Base-by-base conservation (phyloP, 2,329 filamentous ascomycete species). In the Sclerotinia nivalis region DNA sequence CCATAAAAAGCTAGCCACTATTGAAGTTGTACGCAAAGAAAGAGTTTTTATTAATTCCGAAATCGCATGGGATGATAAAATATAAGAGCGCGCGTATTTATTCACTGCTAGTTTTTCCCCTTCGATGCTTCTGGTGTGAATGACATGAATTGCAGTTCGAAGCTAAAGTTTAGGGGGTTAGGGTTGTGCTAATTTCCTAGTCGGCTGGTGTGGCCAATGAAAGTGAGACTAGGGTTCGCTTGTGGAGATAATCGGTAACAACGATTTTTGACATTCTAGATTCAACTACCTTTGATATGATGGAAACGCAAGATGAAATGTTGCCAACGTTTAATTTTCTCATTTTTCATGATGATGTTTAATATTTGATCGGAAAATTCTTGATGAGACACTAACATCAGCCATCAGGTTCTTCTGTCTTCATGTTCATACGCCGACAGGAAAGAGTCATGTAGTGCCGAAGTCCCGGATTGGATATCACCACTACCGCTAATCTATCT, bases 341-440 rank as follows among this genome's bases (percentile, higher is more conserved):
- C 1, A 1, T 55, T 34, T 34, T 55, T 55, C 18, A 55, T 55
- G 0, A 55, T 22, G 3, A 12, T 31, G 3, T 43, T 2, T 43
- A 43, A 43, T 2, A 43, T 1, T 28, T 20, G 6, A 9, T 20
- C 3, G 10, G 2, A 10, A 13, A 15, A 43, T 13, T 43, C 20
- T 18, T 55, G 8, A 22, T 20, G 1, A 12, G 1, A 3, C 12
- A 34, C 3, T 1, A 34, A 22, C 1, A 4, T 5, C 0, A 31
- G 8, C 9, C 31, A 4, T 34, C 18, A 22, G 18, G 6, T 34
- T 2, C 22, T 9, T 34, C 31, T 55, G 0, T 34, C 8, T 22
- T 34, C 4, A 34, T 55, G 10, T 55, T 22, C 18, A 20, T 10
- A 10, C 8, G 18, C 2, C 12, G 28, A 2, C 12, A 34, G 28